Evolutionary conservation across 2,329 filamentous ascomycete species (phyloP).

Genomic region (Fusarium sp.): DNA sequence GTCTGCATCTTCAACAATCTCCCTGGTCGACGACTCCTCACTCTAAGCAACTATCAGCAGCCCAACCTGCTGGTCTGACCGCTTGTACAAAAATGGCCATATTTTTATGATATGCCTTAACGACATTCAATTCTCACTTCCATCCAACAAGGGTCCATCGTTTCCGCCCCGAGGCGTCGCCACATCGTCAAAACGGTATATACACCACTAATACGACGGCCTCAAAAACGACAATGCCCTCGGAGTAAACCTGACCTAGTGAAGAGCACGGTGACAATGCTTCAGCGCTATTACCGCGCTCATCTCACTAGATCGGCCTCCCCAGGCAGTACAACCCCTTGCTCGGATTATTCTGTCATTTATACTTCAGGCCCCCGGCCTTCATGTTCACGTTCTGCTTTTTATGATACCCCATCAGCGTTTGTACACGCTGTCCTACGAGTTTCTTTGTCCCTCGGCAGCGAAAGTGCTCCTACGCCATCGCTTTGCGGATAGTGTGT

Average conservation of each 20-base stretch:
- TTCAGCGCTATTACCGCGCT: constrained; percentile 62
- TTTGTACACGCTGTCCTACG: constrained; percentile 61
- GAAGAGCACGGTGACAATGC: constrained; percentile 62
- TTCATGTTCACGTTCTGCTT: constrained; percentile 40
- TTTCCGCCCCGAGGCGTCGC: constrained; percentile 1
- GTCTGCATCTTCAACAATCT: constrained; percentile 51
- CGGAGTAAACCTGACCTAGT: constrained; percentile 13
- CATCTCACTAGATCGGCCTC: constrained; percentile 10
- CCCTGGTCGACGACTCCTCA: constrained; percentile 17
- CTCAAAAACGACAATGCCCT: constrained; percentile 60
- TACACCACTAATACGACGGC: constrained; percentile 13
- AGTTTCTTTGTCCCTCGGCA: constrained; percentile 59
- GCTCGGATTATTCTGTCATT: constrained; percentile 20
- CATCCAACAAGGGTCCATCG: constrained; percentile 2
- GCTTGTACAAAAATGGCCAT: constrained; percentile 29
- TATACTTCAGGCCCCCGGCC: constrained; percentile 33
- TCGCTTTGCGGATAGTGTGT: constrained; percentile 65
- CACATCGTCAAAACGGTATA: neutral
- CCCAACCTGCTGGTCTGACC: constrained; percentile 54
- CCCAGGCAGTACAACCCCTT: constrained; percentile 5
- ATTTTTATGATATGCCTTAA: constrained; percentile 14
- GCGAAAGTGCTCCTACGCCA: constrained; percentile 69
- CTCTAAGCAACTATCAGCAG: constrained; percentile 45
- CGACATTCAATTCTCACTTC: constrained; percentile 33
- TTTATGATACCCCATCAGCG: constrained; percentile 60